Conservation (phyloP, 1,139 yeast genomes). For the Suhomyces maxii region DNA sequence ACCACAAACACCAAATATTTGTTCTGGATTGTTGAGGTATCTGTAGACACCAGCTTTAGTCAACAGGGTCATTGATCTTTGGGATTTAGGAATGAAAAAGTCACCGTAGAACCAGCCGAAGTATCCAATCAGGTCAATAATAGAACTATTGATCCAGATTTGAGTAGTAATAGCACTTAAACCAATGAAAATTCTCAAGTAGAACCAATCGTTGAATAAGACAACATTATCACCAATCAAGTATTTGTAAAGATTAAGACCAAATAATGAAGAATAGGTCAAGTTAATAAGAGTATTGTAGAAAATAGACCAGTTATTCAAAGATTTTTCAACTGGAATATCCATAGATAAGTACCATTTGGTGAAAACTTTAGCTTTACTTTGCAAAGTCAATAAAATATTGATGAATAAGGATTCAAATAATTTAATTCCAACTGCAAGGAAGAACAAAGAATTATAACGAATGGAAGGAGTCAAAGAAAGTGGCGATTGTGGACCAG, state of each 20-base stretch:
- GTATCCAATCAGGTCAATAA: slow-evolving; percentile 73
- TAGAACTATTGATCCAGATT: slow-evolving; percentile 70
- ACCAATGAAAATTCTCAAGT: slow-evolving; percentile 63
- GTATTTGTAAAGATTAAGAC: slow-evolving; percentile 37
- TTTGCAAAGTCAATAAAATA: slow-evolving; percentile 57
- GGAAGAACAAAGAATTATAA: slow-evolving; percentile 34
- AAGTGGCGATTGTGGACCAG: slow-evolving; percentile 12
- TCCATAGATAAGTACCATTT: slow-evolving; percentile 67
- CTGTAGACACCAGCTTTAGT: slow-evolving; percentile 85
- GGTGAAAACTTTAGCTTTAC: slow-evolving; percentile 64
- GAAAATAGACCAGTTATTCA: slow-evolving; percentile 73
- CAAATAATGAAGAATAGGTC: slow-evolving; percentile 48
- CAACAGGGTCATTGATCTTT: slow-evolving; percentile 42
- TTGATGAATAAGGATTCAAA: slow-evolving; percentile 57
- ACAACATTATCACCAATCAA: slow-evolving; percentile 22
- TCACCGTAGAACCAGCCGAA: slow-evolving; percentile 93
- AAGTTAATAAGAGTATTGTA: slow-evolving; percentile 56
- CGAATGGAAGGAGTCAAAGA: slow-evolving; percentile 5
- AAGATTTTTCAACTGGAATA: slow-evolving; percentile 65
- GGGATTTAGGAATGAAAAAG: slow-evolving; percentile 63
- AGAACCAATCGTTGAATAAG: slow-evolving; percentile 42
- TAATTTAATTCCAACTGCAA: slow-evolving; percentile 53
- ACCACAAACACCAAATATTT: slow-evolving; percentile 78
- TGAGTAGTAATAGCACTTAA: slow-evolving; percentile 57
- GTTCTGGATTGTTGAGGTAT: slow-evolving; percentile 83